Evolutionary conservation across 306 rosid genomes (phyloP), one percentile per base, ranked within the genome.

Genomic region (Cicer yamashitae): DNA sequence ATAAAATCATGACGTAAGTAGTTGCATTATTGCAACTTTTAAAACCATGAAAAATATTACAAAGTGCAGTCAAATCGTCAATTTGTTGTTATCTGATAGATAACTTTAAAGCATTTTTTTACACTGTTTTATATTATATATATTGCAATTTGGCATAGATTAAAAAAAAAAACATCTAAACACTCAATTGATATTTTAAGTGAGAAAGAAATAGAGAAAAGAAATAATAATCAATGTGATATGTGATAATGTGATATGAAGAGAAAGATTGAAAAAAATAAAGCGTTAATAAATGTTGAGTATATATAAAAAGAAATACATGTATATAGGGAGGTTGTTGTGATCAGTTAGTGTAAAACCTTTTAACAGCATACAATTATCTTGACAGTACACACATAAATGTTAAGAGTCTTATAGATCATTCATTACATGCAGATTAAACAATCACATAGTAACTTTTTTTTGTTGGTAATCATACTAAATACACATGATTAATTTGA

Each of bases 21-120:
- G 56, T 81, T 79, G 82, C 76, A 83, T 89, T 72, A 77, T 79
- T 85, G 82, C 67, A 67, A 25, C 44, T 67, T 60, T 60, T 44
- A 75, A 73, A 73, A 34, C 65, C 72, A 18, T 2, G 53, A 64
- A 67, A 74, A 72, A 74, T 51, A 64, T 45, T 38, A 70, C 46
- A 72, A 60, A 43, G 67, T 77, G 70, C 11, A 46, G 85, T 77
- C 83, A 61, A 76, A 77, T 79, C 75, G 76, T 73, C 80, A 79
- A 78, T 59, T 59, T 59, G 58, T 83, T 51, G 40, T 61, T 59
- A 50, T 38, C 64, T 68, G 20, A 76, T 12, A 22, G 7, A 41
- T 62, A 53, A 51, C 45, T 69, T 45, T 11, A 43, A 58, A 53
- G 17, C 12, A 22, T 10, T 47, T 58, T 56, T 43, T 50, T 70